phyloP scores from a whole-genome alignment of 1,139 yeast genomes.

The Yamadazyma pseudoaaseri region DNA sequence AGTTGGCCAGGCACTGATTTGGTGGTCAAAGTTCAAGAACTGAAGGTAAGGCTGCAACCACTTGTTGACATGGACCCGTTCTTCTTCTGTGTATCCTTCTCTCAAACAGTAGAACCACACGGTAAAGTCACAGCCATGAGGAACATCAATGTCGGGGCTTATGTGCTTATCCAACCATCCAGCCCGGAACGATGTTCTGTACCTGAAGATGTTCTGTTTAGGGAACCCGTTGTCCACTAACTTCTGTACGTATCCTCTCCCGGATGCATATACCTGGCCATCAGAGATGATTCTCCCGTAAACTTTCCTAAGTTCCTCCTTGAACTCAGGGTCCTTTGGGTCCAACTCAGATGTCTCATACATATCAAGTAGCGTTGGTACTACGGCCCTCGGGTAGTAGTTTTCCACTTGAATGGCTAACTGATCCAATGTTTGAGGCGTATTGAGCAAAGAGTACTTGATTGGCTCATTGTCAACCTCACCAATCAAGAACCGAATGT shows the following conservation, averaged over 20 bases:
- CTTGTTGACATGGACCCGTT: neutral
- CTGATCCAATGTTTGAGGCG: slow-evolving; percentile 1
- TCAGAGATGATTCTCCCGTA: slow-evolving; percentile 2
- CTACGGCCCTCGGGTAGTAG: slow-evolving; percentile 1
- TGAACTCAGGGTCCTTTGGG: neutral
- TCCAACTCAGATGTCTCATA: neutral
- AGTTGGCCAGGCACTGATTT: slow-evolving; percentile 1
- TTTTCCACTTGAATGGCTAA: slow-evolving; percentile 2
- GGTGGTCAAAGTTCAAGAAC: slow-evolving; percentile 2
- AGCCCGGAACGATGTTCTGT: slow-evolving; percentile 1
- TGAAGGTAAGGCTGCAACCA: slow-evolving; percentile 2
- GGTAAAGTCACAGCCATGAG: slow-evolving; percentile 3
- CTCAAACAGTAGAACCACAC: slow-evolving; percentile 2
- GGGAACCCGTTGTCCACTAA: slow-evolving; percentile 3
- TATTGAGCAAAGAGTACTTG: slow-evolving; percentile 2
- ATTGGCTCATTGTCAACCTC: slow-evolving; percentile 2
- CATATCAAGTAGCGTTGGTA: slow-evolving; percentile 1
- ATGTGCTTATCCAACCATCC: slow-evolving; percentile 2
- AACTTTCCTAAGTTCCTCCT: slow-evolving; percentile 1
- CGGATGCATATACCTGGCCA: slow-evolving; percentile 3
- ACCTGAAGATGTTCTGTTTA: slow-evolving; percentile 1
- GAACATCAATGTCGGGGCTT: slow-evolving; percentile 1
- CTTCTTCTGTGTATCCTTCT: slow-evolving; percentile 4
- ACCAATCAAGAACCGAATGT: slow-evolving; percentile 1
- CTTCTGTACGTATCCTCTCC: slow-evolving; percentile 1